These are phyloP conservation scores for Neurospora sp. DNA, from an alignment of 495 filamentous ascomycete species.

Conservation along the genomic window DNA sequence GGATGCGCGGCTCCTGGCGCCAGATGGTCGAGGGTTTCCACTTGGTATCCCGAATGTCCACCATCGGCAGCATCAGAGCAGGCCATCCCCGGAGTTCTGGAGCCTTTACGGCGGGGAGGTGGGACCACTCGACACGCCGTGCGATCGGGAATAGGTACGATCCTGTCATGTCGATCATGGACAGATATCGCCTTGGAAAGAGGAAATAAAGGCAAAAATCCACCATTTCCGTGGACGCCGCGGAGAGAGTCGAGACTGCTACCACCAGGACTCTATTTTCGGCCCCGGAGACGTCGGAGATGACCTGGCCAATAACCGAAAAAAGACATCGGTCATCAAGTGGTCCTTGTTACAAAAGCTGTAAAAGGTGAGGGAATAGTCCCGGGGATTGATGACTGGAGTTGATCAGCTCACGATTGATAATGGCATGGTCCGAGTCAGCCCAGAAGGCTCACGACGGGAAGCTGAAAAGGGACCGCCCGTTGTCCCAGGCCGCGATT, in stretches of 20 bases:
- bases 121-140: conserved; percentile 7
- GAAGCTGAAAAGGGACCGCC: neutral
- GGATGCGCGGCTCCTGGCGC: neutral
- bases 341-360: neutral
- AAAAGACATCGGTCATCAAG: neutral
- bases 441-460: neutral
- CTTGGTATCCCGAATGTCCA: neutral
- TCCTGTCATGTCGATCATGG: neutral
- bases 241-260: neutral
- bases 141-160: neutral
- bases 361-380: neutral
- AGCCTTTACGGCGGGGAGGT: neutral
- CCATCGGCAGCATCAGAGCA: neutral
- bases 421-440: conserved; percentile 8
- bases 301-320: neutral
- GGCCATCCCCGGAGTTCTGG: neutral
- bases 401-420: conserved; percentile 16
- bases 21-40: neutral
- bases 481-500: neutral
- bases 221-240: conserved; percentile 9
- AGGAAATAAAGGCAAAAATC: neutral
- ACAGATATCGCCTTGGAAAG: neutral
- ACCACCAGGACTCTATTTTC: neutral
- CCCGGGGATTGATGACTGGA: neutral
- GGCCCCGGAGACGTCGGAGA: neutral